Evolutionary conservation across 2,329 filamentous ascomycete species (phyloP).

Genomic region (Fusarium camptoceras): DNA sequence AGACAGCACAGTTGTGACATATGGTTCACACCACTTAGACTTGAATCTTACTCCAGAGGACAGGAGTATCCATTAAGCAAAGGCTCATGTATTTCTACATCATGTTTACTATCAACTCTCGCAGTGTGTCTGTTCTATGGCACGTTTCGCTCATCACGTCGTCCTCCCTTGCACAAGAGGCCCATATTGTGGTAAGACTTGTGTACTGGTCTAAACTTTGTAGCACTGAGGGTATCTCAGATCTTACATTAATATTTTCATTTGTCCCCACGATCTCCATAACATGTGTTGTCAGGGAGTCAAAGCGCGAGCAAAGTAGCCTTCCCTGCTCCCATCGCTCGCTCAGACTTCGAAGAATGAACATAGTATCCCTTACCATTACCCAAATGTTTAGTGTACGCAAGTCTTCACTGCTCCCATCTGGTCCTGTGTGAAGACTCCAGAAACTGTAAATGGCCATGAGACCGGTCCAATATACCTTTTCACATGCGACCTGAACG

Average conservation of each 20-base stretch:
- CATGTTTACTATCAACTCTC: neutral
- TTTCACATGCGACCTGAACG: constrained; percentile 12
- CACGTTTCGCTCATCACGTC: accelerated
- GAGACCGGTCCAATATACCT: constrained; percentile 3
- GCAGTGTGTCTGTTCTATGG: neutral
- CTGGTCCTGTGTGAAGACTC: accelerated
- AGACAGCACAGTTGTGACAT: too few relatives aligned
- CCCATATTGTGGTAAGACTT: constrained; percentile 1
- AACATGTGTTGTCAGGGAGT: neutral
- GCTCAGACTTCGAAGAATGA: neutral
- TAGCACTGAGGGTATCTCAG: neutral
- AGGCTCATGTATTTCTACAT: neutral
- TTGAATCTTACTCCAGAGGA: too few relatives aligned
- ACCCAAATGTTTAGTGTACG: neutral
- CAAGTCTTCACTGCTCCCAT: accelerated
- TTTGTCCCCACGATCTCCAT: neutral
- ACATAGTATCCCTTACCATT: constrained; percentile 10
- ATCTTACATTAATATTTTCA: accelerated
- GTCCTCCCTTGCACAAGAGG: neutral
- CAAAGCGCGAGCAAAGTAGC: neutral
- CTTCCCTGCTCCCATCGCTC: constrained; percentile 16
- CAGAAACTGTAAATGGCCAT: constrained; percentile 9
- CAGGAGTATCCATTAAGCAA: too few relatives aligned
- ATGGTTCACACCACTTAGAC: too few relatives aligned
- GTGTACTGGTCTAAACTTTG: constrained; percentile 2